Conservation (phyloP, 2,329 filamentous ascomycete species). For the Calonectria pseudoreteaudii region DNA sequence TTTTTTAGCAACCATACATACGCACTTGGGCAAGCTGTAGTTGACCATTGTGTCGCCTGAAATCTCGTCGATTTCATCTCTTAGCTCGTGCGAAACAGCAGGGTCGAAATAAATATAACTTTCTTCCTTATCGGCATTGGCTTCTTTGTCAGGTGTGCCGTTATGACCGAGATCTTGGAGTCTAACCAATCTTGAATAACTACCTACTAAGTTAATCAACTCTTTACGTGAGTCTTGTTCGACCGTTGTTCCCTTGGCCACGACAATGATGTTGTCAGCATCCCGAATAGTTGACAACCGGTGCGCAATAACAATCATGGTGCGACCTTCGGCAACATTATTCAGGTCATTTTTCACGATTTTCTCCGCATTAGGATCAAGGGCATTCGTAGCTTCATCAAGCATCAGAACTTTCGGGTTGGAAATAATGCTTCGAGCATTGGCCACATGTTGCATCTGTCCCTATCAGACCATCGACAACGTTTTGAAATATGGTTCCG, state of each 20-base stretch:
- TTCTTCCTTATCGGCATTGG: constrained; percentile 52
- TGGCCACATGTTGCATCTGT: constrained; percentile 75
- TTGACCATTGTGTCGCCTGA: constrained; percentile 21
- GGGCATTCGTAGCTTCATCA: constrained; percentile 76
- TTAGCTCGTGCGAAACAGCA: constrained; percentile 36
- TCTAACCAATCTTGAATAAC: constrained; percentile 64
- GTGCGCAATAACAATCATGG: constrained; percentile 71
- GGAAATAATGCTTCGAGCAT: constrained; percentile 74
- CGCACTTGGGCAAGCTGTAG: constrained; percentile 45
- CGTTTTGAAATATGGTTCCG: constrained; percentile 64
- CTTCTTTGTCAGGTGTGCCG: constrained; percentile 17
- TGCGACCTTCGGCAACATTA: constrained; percentile 65
- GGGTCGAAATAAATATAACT: constrained; percentile 43
- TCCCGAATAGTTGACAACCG: constrained; percentile 62
- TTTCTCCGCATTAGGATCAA: constrained; percentile 58
- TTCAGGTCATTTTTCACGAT: constrained; percentile 69
- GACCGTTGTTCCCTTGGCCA: constrained; percentile 68
- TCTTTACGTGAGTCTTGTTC: constrained; percentile 73
- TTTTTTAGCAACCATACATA: constrained; percentile 47
- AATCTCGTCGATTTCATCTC: constrained; percentile 31
- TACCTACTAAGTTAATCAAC: constrained; percentile 59
- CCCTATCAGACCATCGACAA: constrained; percentile 62
- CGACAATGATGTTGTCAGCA: constrained; percentile 75
- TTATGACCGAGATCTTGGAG: constrained; percentile 53
- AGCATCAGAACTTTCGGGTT: constrained; percentile 73